These are phyloP conservation scores for Athelia psychrophila DNA, from an alignment of 1,284 basidiomycete genomes.

Conservation along the genomic window DNA sequence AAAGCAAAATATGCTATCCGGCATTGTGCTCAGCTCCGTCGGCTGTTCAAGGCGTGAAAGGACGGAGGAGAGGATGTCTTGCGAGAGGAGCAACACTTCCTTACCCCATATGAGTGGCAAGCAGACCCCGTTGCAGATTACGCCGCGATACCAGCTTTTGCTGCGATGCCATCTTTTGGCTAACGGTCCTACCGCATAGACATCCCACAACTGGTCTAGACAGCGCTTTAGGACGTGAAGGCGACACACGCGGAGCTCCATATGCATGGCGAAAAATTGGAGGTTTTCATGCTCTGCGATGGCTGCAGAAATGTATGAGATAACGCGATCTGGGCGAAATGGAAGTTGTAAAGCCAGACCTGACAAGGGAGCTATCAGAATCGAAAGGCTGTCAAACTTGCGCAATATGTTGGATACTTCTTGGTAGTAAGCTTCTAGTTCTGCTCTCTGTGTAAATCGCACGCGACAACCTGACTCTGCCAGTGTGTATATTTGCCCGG, in stretches of 20 bases:
- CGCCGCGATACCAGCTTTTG: conserved; percentile 29
- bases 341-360: neutral
- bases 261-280: conserved; percentile 34
- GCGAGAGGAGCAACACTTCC: conserved; percentile 35
- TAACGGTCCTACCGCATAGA: neutral
- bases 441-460: conserved; percentile 21
- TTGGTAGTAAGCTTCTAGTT: conserved; percentile 30
- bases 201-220: conserved; percentile 4
- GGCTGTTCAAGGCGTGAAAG: conserved; percentile 30
- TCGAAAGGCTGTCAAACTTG: conserved; percentile 3
- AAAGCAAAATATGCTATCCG: conserved; percentile 41
- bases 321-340: neutral
- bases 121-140: conserved; percentile 27
- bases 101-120: conserved; percentile 34
- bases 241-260: conserved; percentile 34
- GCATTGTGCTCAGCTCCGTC: conserved; percentile 32
- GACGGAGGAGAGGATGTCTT: conserved; percentile 31
- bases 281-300: conserved; percentile 36
- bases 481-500: conserved; percentile 28
- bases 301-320: conserved; percentile 19
- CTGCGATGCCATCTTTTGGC: conserved; percentile 27
- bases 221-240: conserved; percentile 31
- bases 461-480: conserved; percentile 28
- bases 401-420: conserved; percentile 22
- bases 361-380: neutral